Evolutionary conservation across 208 protist species (phyloP).

Genomic region (Polymyxa betae): DNA sequence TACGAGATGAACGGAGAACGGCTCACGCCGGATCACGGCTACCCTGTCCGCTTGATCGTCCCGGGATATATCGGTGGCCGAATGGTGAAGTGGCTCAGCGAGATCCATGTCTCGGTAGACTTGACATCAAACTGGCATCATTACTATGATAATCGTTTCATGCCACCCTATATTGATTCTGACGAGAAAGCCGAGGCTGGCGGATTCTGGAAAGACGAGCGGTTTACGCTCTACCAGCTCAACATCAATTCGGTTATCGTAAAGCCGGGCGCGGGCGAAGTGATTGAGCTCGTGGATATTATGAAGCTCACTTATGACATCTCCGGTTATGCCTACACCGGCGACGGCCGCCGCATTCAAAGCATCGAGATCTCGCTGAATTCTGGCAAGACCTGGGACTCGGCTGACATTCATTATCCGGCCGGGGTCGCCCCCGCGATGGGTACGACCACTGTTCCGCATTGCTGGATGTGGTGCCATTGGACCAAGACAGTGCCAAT

Average conservation of each 20-base stretch:
- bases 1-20: slow-evolving; percentile 66
- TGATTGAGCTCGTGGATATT: background rate
- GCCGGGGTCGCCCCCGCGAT: no score
- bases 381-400: slow-evolving; percentile 56
- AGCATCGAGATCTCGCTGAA: slow-evolving; percentile 62
- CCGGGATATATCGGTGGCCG: slow-evolving; percentile 67
- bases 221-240: slow-evolving; percentile 65
- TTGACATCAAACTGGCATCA: slow-evolving; percentile 63
- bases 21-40: slow-evolving; percentile 66
- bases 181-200: slow-evolving; percentile 49
- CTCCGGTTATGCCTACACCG: slow-evolving; percentile 57
- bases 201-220: slow-evolving; percentile 60
- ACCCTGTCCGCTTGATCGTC: slow-evolving; percentile 63
- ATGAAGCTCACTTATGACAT: background rate
- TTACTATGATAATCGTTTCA: slow-evolving; percentile 65
- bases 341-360: slow-evolving; percentile 58
- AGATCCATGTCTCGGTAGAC: slow-evolving; percentile 59
- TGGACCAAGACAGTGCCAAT: no score
- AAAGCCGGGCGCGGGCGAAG: slow-evolving; percentile 40
- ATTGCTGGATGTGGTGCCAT: no score
- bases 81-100: slow-evolving; percentile 66
- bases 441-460: no score
- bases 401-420: background rate
- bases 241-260: slow-evolving; percentile 64
- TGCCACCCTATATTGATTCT: slow-evolving; percentile 57